phyloP scores from a whole-genome alignment of 768 basidiomycete genomes.

The Gyrodon lividus region DNA sequence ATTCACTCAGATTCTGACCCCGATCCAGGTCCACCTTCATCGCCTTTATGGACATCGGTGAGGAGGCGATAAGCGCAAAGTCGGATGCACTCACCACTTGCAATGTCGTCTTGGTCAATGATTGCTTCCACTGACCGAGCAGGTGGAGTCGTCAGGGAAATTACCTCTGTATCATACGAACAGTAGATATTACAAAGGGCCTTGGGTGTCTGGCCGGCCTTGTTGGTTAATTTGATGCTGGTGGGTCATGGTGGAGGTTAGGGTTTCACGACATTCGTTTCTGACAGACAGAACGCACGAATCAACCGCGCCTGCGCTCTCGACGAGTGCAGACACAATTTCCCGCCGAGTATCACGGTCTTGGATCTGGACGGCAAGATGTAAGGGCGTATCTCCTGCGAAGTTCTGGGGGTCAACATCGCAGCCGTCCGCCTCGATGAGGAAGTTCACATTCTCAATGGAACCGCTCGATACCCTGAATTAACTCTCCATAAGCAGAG shows the following conservation, averaged over 20 bases:
- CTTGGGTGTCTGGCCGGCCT: slow-evolving; percentile 27
- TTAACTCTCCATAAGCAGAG: background rate
- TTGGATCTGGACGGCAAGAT: slow-evolving; percentile 25
- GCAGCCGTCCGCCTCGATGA: slow-evolving; percentile 27
- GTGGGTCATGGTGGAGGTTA: background rate
- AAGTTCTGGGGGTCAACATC: slow-evolving; percentile 28
- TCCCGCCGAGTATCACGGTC: slow-evolving; percentile 12
- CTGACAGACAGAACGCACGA: slow-evolving; percentile 16
- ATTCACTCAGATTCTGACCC: background rate
- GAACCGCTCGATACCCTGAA: slow-evolving; percentile 17
- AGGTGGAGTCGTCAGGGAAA: slow-evolving; percentile 20
- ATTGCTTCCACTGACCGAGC: slow-evolving; percentile 10
- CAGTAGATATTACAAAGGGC: slow-evolving; percentile 21
- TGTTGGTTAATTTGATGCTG: slow-evolving; percentile 26
- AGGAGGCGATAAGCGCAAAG: background rate
- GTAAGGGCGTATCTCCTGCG: slow-evolving; percentile 27
- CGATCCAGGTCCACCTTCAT: slow-evolving; percentile 1
- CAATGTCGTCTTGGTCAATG: slow-evolving; percentile 17
- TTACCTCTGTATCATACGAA: slow-evolving; percentile 15
- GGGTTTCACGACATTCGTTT: background rate
- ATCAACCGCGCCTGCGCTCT: slow-evolving; percentile 21
- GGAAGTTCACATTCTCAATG: slow-evolving; percentile 18
- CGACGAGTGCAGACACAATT: slow-evolving; percentile 24
- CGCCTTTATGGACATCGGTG: slow-evolving; percentile 5
- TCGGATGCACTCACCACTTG: slow-evolving; percentile 12